Evolutionary conservation across 2,329 filamentous ascomycete genomes (phyloP), one percentile per base, ranked within the genome.

Genomic region (Coniochaeta ligniaria): DNA sequence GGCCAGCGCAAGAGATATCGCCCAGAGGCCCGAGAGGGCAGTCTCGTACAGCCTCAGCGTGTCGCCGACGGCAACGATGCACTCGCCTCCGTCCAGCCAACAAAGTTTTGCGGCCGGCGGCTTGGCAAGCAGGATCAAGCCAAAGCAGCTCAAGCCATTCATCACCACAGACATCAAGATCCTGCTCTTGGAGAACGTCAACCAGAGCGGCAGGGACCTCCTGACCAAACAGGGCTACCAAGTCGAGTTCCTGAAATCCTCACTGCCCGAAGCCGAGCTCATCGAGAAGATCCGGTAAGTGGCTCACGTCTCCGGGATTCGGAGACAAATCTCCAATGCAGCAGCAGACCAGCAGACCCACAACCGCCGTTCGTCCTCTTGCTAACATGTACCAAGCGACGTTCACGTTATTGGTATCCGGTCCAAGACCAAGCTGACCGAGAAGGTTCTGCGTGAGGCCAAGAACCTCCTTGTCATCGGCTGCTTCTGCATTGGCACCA

Each of bases 401-500:
- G 91, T 97, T 31, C 95, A 99, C 72, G 95, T 98, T 70, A 95
- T 99, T 72, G 95, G 95, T 66, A 98, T 99, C 69, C 91, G 95
- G 66, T 98, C 94, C 62, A 99, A 99, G 81, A 99, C 95, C 36
- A 96, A 95, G 79, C 84, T 99, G 72, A 94, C 87, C 9, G 88
- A 90, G 64, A 88, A 87, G 70, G 91, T 99, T 31, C 83, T 99
- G 63, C 83, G 85, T 60, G 88, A 96, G 73, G 95, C 95, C 60
- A 96, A 93, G 79, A 96, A 97, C 74, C 83, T 99, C 59, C 89
- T 98, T 62, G 95, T 97, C 63, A 86, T 98, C 68, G 95, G 95
- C 63, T 99, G 95, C 80, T 99, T 99, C 83, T 99, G 95, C 75
- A 99, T 99, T 69, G 95, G 95, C 66, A 99, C 95, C 61, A 98